Evolutionary conservation across 345 rosid species (phyloP), one percentile per base, ranked within the genome.

Genomic region (Rubroshorea leprosula): DNA sequence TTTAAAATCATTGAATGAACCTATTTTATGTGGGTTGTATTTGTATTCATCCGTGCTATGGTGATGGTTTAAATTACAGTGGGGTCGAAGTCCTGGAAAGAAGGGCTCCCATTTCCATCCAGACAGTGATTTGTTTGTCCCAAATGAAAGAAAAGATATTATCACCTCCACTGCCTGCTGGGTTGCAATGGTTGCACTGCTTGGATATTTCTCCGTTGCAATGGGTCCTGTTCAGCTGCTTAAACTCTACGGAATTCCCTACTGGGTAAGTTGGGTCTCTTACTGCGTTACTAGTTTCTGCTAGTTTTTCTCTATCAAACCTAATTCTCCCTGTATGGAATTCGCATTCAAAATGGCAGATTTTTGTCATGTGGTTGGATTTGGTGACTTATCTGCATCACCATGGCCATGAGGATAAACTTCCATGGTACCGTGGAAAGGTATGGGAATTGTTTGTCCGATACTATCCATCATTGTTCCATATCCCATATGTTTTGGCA

Each of bases 401-500:
- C 82, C 98, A 91, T 23, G 98, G 98, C 45, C 84, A 86, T 23
- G 88, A 82, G 16, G 81, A 72, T 55, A 91, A 84, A 64, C 86
- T 91, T 55, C 98, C 96, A 14, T 91, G 96, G 98, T 88, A 91
- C 73, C 92, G 98, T 1, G 88, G 92, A 19, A 58, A 84, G 95
- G 98, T 91, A 79, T 18, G 47, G 17, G 17, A 2, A 2, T 44
- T 63, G n/a, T n/a, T n/a, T n/a, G n/a, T n/a, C n/a, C n/a, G n/a
- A n/a, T n/a, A n/a, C n/a, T n/a, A n/a, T n/a, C n/a, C n/a, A n/a
- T n/a, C n/a, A n/a, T n/a, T n/a, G n/a, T n/a, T n/a, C n/a, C n/a
- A n/a, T n/a, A n/a, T n/a, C n/a, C n/a, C n/a, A n/a, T n/a, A n/a
- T n/a, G n/a, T n/a, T n/a, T n/a, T n/a, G n/a, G n/a, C 62, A 45